Conservation (phyloP, 2,329 filamentous ascomycete genomes). For the Lojkania enalia region DNA sequence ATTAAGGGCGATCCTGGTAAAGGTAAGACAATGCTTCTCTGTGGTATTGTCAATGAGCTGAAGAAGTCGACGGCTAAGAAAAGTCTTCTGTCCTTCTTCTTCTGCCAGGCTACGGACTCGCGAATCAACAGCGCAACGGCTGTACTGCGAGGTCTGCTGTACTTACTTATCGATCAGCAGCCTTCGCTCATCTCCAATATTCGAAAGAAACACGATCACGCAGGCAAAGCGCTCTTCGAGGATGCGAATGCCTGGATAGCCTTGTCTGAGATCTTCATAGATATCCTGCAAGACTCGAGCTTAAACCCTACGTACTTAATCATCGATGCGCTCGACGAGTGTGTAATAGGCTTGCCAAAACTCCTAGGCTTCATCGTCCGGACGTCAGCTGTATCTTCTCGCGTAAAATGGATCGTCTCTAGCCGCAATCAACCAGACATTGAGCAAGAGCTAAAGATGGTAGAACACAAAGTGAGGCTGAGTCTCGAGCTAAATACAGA, state of each 20-base stretch:
- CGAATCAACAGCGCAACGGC: slow-evolving; percentile 47
- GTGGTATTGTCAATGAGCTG: too few species aligned
- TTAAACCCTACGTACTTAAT: not conserved
- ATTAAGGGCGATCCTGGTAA: too few species aligned
- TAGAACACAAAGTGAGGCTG: not conserved
- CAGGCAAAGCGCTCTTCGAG: slow-evolving; percentile 9
- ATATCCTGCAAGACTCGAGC: not conserved
- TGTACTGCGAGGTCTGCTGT: slow-evolving; percentile 51
- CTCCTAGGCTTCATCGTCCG: not conserved
- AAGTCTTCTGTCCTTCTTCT: slow-evolving; percentile 35
- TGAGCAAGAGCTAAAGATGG: not conserved
- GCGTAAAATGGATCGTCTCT: not conserved
- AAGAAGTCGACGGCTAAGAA: not conserved
- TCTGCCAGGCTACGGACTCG: too few species aligned
- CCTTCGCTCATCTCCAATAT: slow-evolving; percentile 27
- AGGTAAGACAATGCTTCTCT: too few species aligned
- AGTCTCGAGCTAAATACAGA: slow-evolving; percentile 1
- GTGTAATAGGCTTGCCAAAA: not conserved
- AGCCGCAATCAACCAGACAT: not conserved
- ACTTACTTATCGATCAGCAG: slow-evolving; percentile 42
- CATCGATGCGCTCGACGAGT: slow-evolving; percentile 1
- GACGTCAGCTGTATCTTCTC: not conserved
- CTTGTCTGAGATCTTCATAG: not conserved
- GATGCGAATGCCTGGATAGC: not conserved
- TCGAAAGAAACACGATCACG: slow-evolving; percentile 30